These are phyloP conservation scores for Kodamaea kaohsiungensis DNA, from an alignment of 805 yeast genomes.

Conservation along the genomic window DNA sequence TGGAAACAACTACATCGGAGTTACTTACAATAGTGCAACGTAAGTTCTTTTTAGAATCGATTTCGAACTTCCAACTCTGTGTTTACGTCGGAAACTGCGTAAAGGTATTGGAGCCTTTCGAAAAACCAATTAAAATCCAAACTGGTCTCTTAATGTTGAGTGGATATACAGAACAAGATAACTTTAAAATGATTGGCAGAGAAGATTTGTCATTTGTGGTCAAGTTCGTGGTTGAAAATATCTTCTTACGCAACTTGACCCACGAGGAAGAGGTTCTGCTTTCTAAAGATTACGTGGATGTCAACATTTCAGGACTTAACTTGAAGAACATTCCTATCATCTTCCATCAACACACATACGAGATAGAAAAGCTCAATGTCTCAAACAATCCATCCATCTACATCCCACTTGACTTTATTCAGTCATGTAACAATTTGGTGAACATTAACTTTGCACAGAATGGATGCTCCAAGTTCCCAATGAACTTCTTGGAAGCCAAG, in stretches of 20 bases:
- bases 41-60: constrained; percentile 71
- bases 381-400: constrained; percentile 85
- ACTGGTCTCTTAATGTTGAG: constrained; percentile 67
- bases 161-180: constrained; percentile 80
- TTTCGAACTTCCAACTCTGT: constrained; percentile 74
- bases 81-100: constrained; percentile 75
- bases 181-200: constrained; percentile 74
- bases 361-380: constrained; percentile 78
- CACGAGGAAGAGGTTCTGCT: constrained; percentile 71
- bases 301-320: constrained; percentile 69
- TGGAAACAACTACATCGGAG: constrained; percentile 76
- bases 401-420: constrained; percentile 83
- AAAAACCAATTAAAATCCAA: constrained; percentile 77
- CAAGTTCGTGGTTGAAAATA: constrained; percentile 71
- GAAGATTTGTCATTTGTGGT: constrained; percentile 82
- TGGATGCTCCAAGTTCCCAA: constrained; percentile 74
- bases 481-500: constrained; percentile 67
- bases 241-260: constrained; percentile 58
- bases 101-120: constrained; percentile 69
- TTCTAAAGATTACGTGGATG: constrained; percentile 67
- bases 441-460: constrained; percentile 69
- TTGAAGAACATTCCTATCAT: constrained; percentile 83
- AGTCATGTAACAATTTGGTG: constrained; percentile 70
- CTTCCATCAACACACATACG: constrained; percentile 76
- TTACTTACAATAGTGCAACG: constrained; percentile 69